These are phyloP conservation scores for Chlorella variabilis DNA, from an alignment of 163 green algal genomes.

Conservation along the genomic window DNA sequence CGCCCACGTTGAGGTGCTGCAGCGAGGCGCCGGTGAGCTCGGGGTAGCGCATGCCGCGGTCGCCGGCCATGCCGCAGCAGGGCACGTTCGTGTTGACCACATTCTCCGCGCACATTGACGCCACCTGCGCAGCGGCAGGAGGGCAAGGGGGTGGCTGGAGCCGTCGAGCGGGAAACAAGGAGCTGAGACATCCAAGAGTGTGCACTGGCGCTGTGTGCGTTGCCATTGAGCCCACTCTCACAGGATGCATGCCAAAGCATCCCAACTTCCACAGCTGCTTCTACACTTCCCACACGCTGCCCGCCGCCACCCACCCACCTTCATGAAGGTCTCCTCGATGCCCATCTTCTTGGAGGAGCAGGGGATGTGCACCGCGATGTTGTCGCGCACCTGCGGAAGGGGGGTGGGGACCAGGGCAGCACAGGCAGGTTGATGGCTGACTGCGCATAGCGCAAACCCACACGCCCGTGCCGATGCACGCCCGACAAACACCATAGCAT, in stretches of 20 bases:
- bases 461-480: too few species aligned
- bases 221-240: too few species aligned
- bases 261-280: too few species aligned
- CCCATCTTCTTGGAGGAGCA: constrained; percentile 99
- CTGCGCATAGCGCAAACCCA: too few species aligned
- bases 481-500: too few species aligned
- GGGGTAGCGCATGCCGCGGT: constrained; percentile 95
- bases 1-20: constrained; percentile 42
- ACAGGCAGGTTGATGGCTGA: not conserved
- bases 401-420: not conserved
- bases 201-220: too few species aligned
- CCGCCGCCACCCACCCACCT: constrained; percentile 61
- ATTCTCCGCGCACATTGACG: constrained; percentile 73
- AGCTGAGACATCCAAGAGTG: too few species aligned
- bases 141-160: not conserved
- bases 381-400: constrained; percentile 67
- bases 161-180: too few species aligned
- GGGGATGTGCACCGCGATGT: constrained; percentile 92
- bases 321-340: constrained; percentile 86
- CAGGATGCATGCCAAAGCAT: too few species aligned
- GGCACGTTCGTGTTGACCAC: constrained; percentile 86
- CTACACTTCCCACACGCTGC: not conserved
- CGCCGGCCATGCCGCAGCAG: constrained; percentile 96
- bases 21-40: constrained; percentile 80
- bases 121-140: constrained; percentile 42